Evolutionary conservation across 2,329 filamentous ascomycete genomes (phyloP).

Genomic region (Pseudogymnoascus sp.): DNA sequence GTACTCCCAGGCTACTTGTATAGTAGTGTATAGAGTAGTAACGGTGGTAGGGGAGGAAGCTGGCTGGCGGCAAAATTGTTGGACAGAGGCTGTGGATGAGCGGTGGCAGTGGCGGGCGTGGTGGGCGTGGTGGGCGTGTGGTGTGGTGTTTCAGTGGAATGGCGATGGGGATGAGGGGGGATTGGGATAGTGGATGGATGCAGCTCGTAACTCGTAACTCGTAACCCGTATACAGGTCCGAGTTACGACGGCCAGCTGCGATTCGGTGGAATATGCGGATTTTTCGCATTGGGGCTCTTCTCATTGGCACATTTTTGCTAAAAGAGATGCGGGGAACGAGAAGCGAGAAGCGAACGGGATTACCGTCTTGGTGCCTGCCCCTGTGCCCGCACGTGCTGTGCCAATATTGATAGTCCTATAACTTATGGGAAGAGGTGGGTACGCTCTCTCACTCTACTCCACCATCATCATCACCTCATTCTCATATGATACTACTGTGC

Average conservation of each 20-base stretch:
- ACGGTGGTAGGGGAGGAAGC: conserved; percentile 3
- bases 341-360: not conserved
- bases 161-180: not conserved
- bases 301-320: conserved; percentile 1
- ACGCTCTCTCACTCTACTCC: not conserved
- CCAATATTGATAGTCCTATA: not conserved
- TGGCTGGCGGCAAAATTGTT: not conserved
- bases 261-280: not conserved
- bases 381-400: not conserved
- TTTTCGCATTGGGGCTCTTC: not conserved
- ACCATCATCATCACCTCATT: not conserved
- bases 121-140: not conserved
- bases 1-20: not conserved
- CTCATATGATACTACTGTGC: not conserved
- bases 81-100: not conserved
- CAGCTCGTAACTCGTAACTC: conserved; percentile 2
- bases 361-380: not conserved
- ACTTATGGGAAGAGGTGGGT: not conserved
- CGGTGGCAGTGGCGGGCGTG: not conserved
- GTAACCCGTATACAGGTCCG: not conserved
- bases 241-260: not conserved
- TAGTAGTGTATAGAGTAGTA: not conserved
- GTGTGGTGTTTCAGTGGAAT: conserved; percentile 7
- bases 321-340: not conserved
- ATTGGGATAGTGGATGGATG: conserved; percentile 2